A percentile compares a stretch with the other conserved stretches of the same genome.
Evolutionary conservation across 1,284 basidiomycete species (phyloP).

Genomic region (Laetiporus sulphureus): DNA sequence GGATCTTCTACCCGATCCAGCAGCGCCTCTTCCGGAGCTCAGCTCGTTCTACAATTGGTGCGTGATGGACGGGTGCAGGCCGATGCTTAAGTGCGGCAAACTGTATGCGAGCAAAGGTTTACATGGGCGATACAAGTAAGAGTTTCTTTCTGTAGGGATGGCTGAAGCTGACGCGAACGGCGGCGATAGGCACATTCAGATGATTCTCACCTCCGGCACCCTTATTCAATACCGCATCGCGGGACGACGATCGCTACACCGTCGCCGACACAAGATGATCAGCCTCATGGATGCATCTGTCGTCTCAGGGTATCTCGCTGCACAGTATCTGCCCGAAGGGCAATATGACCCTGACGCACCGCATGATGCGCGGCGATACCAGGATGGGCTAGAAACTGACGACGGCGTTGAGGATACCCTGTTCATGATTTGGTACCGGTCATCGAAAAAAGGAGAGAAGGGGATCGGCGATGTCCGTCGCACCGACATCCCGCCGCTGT

Average conservation of each 20-base stretch:
- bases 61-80: slow-evolving; percentile 63
- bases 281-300: slow-evolving; percentile 71
- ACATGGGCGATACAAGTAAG: slow-evolving; percentile 65
- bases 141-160: slow-evolving; percentile 9
- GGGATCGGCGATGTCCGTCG: background rate
- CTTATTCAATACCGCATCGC: slow-evolving; percentile 58
- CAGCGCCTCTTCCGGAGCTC: slow-evolving; percentile 48
- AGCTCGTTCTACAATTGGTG: slow-evolving; percentile 77
- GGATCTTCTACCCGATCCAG: slow-evolving; percentile 43
- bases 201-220: slow-evolving; percentile 61
- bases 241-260: slow-evolving; percentile 43
- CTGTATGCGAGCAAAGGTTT: slow-evolving; percentile 63
- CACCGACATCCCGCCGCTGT: slow-evolving; percentile 42
- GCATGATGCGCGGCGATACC: slow-evolving; percentile 58
- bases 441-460: slow-evolving; percentile 16
- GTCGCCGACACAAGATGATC: slow-evolving; percentile 41
- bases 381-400: slow-evolving; percentile 73
- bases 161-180: slow-evolving; percentile 1
- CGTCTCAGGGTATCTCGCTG: slow-evolving; percentile 70
- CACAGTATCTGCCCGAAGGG: slow-evolving; percentile 51
- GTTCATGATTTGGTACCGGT: slow-evolving; percentile 65
- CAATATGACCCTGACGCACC: slow-evolving; percentile 51
- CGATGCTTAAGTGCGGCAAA: slow-evolving; percentile 65
- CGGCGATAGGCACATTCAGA: slow-evolving; percentile 51
- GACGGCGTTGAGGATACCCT: slow-evolving; percentile 72